phyloP scores from a whole-genome alignment of 371 early-diverging fungal species.

The Mucor racemosus region DNA sequence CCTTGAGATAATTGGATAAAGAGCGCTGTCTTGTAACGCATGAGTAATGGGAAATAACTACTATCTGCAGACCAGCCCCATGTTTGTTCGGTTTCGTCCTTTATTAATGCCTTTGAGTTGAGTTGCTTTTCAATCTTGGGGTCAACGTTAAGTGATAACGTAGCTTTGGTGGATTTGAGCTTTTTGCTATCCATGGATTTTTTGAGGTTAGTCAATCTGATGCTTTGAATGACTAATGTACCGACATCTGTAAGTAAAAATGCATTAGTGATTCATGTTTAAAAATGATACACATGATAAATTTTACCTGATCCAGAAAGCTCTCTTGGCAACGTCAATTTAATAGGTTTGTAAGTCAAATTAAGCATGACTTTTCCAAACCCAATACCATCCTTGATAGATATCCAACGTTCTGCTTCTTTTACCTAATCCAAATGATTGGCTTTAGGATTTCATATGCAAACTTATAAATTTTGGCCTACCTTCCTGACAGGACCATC shows the following conservation, averaged over 20 bases:
- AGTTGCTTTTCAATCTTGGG: constrained; percentile 32
- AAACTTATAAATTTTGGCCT: not conserved
- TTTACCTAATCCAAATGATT: constrained; percentile 20
- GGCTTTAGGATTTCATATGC: too few relatives aligned
- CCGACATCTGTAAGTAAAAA: constrained; percentile 27
- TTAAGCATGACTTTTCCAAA: constrained; percentile 35
- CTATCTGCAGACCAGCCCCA: constrained; percentile 27
- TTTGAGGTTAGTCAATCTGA: constrained; percentile 20
- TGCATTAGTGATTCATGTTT: too few relatives aligned
- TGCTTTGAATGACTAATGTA: constrained; percentile 34
- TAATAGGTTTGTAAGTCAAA: constrained; percentile 40
- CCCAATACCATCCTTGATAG: constrained; percentile 39
- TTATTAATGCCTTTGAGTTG: not conserved
- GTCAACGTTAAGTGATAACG: constrained; percentile 33
- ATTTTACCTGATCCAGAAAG: constrained; percentile 24
- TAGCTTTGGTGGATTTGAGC: constrained; percentile 22
- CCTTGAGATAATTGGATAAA: constrained; percentile 34
- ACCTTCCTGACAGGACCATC: constrained; percentile 31
- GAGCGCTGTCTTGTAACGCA: constrained; percentile 41
- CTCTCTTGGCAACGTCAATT: constrained; percentile 31
- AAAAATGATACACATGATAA: too few relatives aligned
- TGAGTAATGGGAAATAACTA: constrained; percentile 37
- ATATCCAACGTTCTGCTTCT: constrained; percentile 36
- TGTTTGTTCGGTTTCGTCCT: constrained; percentile 5
- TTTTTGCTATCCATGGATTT: constrained; percentile 17